Conservation (phyloP, 768 basidiomycete species). For the Xanthoconium purpureum region DNA sequence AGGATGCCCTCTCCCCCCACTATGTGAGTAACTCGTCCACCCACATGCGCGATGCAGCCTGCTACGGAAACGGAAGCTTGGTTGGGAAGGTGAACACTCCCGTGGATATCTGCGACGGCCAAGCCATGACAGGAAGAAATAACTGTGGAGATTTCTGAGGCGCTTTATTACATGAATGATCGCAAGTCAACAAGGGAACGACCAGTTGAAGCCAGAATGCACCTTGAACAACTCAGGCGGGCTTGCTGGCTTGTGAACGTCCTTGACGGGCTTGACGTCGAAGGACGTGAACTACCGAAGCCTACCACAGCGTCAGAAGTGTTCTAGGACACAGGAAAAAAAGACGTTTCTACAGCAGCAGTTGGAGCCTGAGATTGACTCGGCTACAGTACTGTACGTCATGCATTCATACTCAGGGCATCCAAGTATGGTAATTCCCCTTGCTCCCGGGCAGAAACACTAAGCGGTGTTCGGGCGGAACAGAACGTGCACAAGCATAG, state of each 20-base stretch:
- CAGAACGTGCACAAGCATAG: no score
- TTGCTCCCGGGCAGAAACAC: no score
- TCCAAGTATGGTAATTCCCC: no score
- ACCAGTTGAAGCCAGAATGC: conserved; percentile 5
- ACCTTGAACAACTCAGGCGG: conserved; percentile 81
- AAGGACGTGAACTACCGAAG: conserved; percentile 94
- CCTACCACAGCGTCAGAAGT: conserved; percentile 36
- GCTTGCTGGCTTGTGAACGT: conserved; percentile 69
- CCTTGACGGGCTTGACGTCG: conserved; percentile 71
- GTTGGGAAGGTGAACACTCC: conserved; percentile 74
- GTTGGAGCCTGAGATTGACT: no score
- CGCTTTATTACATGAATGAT: conserved; percentile 44
- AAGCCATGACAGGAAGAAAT: conserved; percentile 61
- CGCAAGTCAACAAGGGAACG: background rate
- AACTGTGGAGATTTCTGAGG: conserved; percentile 72
- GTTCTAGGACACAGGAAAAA: background rate
- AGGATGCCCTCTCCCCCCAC: conserved; percentile 75
- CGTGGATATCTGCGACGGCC: conserved; percentile 83
- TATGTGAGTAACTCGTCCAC: conserved; percentile 87
- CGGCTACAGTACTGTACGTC: no score
- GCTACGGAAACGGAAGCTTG: conserved; percentile 65
- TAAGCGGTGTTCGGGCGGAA: no score
- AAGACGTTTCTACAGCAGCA: conserved; percentile 16
- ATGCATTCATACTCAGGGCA: no score
- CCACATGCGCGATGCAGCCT: conserved; percentile 79